Evolutionary conservation across 2,329 filamentous ascomycete species (phyloP), one percentile per base, ranked within the genome.

Genomic region (Diaporthe eres): DNA sequence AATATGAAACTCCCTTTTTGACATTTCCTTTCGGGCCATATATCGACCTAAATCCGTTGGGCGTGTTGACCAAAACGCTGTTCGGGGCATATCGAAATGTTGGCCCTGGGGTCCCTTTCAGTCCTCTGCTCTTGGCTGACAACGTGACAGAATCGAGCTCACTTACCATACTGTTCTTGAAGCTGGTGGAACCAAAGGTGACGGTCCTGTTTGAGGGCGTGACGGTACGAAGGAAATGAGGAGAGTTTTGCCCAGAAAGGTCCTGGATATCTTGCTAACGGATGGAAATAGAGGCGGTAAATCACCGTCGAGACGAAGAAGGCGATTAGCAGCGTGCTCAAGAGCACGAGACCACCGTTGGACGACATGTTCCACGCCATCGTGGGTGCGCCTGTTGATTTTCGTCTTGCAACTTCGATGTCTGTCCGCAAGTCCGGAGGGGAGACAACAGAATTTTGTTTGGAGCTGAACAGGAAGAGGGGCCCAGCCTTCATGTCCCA

Each of bases 11-110:
- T 1, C n/a, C 42, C 37, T 75, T 76, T 8, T 58, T 71, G 25
- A 72, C 61, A 34, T 77, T 77, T 15, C 76, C 75, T 37, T 76
- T 72, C 4, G 75, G 76, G 7, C 71, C 76, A 34, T 70, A 73
- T 15, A 77, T 72, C 17, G 76, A 57, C 55, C 61, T 71, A 72
- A 49, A 76, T 6, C 58, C 75, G 31, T 49, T 39, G 12, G 76
- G 76, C 2, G 75, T 77, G 47, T 75, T 76, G 34, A 63, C 25
- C 12, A 71, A 10, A 2, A 75, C 25, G 9, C 47, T 63, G 44
- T 75, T 60, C 2, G 73, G 73, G 31, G 34, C 25, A 25, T 65
- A 75, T 9, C 73, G 53, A 28, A 75, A 57, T 3, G 73, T 75
- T 28, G 47, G 13, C 17, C 65, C 65, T 70, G 22, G 22, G 3